Base-by-base conservation (phyloP, 1,284 basidiomycete species). In the Ustanciosporium gigantosporum region DNA sequence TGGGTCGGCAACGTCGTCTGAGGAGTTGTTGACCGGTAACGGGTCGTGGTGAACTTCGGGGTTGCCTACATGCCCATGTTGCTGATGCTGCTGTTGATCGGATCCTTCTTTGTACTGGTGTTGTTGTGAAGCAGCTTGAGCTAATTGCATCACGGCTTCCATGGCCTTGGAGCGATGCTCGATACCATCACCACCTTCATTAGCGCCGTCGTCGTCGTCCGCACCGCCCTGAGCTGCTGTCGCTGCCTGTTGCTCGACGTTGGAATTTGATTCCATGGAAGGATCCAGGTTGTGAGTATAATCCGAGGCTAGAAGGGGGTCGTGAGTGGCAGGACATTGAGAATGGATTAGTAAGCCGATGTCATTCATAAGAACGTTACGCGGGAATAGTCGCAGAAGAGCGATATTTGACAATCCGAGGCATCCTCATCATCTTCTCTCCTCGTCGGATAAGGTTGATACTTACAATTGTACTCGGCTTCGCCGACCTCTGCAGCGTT, bases 111-210 rank as follows among this genome's bases (percentile, higher is more conserved):
- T 46, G 34, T 55, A 55, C 24, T 64, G 38, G 19, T 40, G 60
- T 39, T 64, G 60, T 38, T 64, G 60, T 8, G 60, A 64, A 2
- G 60, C 60, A 0, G 60, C 60, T 38, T 64, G 60, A 0, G 60
- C 60, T 19, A 64, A 39, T 27, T 64, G 60, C 60, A 64, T 64
- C 19, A 64, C 60, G 7, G 60, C 60, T 21, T 58, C 48, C 59
- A 62, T 56, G 9, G 59, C 59, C 11, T 9, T 6, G 13, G 36
- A 37, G 7, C 24, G 20, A 21, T 37, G 19, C 19, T 45, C 34
- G 5, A 31, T 20, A n/a, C n/a, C n/a, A n/a, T n/a, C n/a, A n/a
- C n/a, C n/a, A n/a, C n/a, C n/a, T n/a, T n/a, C n/a, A 25, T 57
- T 43, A 20, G 34, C 37, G 4, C 21, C 46, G 39, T 53, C 38